A percentile compares a stretch with the other conserved stretches of the same genome.
phyloP scores from a whole-genome alignment of 148 eudicot genomes.

The Suaeda aralocaspica region DNA sequence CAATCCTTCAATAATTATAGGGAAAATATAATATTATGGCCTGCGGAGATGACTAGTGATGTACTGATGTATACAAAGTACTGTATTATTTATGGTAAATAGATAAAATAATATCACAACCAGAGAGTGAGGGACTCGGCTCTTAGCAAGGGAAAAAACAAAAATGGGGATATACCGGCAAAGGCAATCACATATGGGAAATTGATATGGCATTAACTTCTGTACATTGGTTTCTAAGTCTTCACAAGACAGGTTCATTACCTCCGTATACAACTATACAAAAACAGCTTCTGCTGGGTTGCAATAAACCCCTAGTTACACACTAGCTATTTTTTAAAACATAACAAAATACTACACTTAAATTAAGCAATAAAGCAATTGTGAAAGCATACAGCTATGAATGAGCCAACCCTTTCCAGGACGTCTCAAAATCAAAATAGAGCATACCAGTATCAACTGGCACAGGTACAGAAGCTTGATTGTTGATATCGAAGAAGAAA shows the following conservation, averaged over 20 bases:
- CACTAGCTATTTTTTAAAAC: slow-evolving; percentile 19
- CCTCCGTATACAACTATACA: slow-evolving; percentile 28
- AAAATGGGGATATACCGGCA: slow-evolving; percentile 2
- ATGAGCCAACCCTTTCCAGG: slow-evolving; percentile 31
- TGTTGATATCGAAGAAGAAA: slow-evolving; percentile 24
- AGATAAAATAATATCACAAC: too few relatives aligned
- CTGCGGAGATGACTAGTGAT: too few relatives aligned
- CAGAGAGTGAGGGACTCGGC: too few relatives aligned
- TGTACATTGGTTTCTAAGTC: slow-evolving; percentile 18
- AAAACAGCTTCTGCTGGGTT: slow-evolving; percentile 4
- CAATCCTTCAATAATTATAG: too few relatives aligned
- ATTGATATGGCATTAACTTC: slow-evolving; percentile 17
- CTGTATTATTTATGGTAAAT: too few relatives aligned
- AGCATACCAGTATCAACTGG: slow-evolving; percentile 38
- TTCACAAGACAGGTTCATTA: slow-evolving; percentile 6
- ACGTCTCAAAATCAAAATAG: slow-evolving; percentile 41
- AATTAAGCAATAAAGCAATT: not conserved
- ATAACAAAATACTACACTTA: slow-evolving; percentile 5
- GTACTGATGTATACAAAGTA: too few relatives aligned
- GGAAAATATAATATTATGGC: too few relatives aligned
- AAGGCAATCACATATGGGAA: not conserved
- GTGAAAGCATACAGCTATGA: slow-evolving; percentile 11
- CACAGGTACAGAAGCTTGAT: slow-evolving; percentile 30
- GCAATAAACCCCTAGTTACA: slow-evolving; percentile 17
- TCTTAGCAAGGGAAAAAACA: not conserved